Evolutionary conservation across 768 basidiomycete genomes (phyloP).

Genomic region (Mycena rebaudengoi): DNA sequence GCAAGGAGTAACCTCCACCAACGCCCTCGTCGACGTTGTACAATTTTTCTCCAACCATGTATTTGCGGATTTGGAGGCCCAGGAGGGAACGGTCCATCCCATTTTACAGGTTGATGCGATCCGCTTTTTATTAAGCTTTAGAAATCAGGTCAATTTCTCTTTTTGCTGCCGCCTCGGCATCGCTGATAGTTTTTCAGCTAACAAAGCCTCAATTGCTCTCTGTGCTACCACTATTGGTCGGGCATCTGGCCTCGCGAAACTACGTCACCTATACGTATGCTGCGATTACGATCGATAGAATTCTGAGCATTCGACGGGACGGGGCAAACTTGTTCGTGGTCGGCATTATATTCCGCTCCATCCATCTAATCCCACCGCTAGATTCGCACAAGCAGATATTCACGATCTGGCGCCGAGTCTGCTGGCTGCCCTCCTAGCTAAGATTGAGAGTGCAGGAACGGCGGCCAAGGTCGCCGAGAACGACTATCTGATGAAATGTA

Average conservation of each 20-base stretch:
- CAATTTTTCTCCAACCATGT: conserved; percentile 95
- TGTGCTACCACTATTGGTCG: conserved; percentile 86
- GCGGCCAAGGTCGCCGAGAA: conserved; percentile 97
- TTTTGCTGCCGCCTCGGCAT: not conserved
- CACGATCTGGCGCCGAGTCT: conserved; percentile 82
- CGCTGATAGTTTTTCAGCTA: conserved; percentile 55
- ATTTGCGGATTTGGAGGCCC: conserved; percentile 83
- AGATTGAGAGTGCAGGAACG: conserved; percentile 80
- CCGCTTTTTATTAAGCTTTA: conserved; percentile 92
- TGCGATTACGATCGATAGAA: conserved; percentile 96
- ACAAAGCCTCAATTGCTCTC: conserved; percentile 94
- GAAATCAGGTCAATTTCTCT: conserved; percentile 77
- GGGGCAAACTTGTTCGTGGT: conserved; percentile 72
- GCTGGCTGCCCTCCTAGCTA: conserved; percentile 74
- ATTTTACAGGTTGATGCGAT: conserved; percentile 97
- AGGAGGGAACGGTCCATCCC: conserved; percentile 75
- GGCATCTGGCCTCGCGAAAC: conserved; percentile 82
- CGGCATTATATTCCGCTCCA: not conserved
- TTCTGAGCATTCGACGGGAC: conserved; percentile 88
- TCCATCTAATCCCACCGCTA: conserved; percentile 37
- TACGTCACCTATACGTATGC: conserved; percentile 97
- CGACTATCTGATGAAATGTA: conserved; percentile 96
- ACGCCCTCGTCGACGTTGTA: conserved; percentile 91
- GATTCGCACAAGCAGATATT: conserved; percentile 89
- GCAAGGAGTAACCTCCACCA: conserved; percentile 95